A percentile compares a stretch with the other conserved stretches of the same genome.
These are phyloP conservation scores for Raffaelea ambrosiae DNA, from an alignment of 2,329 filamentous ascomycete species.

Conservation along the genomic window DNA sequence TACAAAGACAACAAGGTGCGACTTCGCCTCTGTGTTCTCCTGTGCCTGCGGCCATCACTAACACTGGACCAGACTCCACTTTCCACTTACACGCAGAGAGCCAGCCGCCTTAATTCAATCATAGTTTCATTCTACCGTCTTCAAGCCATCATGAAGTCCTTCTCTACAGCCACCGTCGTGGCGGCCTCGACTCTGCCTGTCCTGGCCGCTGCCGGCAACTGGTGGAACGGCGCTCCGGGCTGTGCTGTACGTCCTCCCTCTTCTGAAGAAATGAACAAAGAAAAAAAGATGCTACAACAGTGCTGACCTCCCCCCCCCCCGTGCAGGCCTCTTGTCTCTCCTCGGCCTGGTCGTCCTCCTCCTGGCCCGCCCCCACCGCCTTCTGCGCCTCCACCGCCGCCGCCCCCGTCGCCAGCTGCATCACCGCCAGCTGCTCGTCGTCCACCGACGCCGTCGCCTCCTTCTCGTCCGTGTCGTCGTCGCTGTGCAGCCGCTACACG, in stretches of 20 bases:
- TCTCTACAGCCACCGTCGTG: neutral
- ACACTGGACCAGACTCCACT: no score
- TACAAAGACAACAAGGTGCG: no score
- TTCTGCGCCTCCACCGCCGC: slow-evolving; percentile 20
- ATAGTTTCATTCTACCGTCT: no score
- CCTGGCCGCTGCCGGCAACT: slow-evolving; percentile 2
- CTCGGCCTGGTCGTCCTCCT: slow-evolving; percentile 24
- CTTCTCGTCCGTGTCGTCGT: slow-evolving; percentile 28
- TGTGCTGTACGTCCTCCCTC: slow-evolving; percentile 4
- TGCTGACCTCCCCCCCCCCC: neutral
- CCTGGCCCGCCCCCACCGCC: slow-evolving; percentile 22
- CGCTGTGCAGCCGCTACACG: slow-evolving; percentile 29
- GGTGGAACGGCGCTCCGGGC: slow-evolving; percentile 1
- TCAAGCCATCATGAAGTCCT: neutral
- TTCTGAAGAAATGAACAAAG: neutral
- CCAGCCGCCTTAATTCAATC: no score
- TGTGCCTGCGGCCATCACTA: no score
- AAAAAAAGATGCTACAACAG: no score
- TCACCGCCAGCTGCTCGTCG: slow-evolving; percentile 21
- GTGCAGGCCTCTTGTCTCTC: slow-evolving; percentile 36
- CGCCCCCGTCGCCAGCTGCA: slow-evolving; percentile 18
- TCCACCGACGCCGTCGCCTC: slow-evolving; percentile 18
- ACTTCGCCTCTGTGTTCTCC: no score
- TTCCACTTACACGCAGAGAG: no score
- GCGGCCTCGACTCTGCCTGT: slow-evolving; percentile 8